Base-by-base conservation (phyloP, 2,329 filamentous ascomycete genomes). In the Aulographum hederae region DNA sequence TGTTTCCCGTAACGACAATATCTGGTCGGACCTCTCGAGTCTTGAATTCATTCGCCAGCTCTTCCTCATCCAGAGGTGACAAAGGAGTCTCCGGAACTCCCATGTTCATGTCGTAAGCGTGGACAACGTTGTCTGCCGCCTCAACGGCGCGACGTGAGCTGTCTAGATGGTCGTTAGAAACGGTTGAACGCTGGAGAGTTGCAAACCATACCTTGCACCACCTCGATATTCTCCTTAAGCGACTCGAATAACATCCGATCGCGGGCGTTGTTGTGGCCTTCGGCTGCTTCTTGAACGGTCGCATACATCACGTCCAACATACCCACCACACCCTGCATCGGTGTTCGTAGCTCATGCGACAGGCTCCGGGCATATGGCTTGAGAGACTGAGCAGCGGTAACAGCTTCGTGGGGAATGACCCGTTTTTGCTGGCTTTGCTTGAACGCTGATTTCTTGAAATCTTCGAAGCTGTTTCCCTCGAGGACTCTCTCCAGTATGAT, bases 291-390 rank as follows among this genome's bases (percentile, higher is more conserved):
- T 35, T 74, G 62, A 2, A 79, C 70, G 2, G 72, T 78, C 3
- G 73, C 70, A 51, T 78, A 72, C 72, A 80, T 79, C 37, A 80
- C 71, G 51, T 80, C 75, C 27, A 80, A 54, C 74, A 79, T 79
- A 5, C 75, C 75, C 11, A 80, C 73, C 5, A 80, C 72, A 26
- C 75, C 75, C 48, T 80, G 75, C 73, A 80, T 78, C 2, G 75
- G 75, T 3, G 75, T 80, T 38, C 75, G 60, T 29, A 80, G 50
- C 45, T 80, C 75, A 41, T 80, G 75, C 1, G 75, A 80, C 19
- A 80, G 52, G 43, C 70, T 78, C 38, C 73, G 64, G n/a, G 75
- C 75, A 45, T 76, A 79, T 0, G 75, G 73, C 43, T 77, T 74
- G 13, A 80, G 54, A 2, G 72, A 75, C 38, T 78, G 73, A 2